Base-by-base conservation (phyloP, 768 basidiomycete genomes). In the Pleurotus djamor region DNA sequence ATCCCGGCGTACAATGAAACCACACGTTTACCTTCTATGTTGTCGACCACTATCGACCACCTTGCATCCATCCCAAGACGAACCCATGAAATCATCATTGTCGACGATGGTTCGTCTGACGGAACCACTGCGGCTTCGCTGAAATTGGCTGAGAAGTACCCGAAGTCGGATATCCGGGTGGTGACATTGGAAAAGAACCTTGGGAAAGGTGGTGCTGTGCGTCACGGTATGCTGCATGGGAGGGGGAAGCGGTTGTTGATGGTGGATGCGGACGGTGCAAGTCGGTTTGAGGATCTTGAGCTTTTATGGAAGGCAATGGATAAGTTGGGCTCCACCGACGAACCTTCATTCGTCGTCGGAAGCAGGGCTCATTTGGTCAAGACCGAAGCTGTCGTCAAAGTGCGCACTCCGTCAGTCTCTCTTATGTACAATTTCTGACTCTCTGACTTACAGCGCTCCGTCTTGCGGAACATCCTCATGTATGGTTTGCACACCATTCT, bases 231-330 rank as follows among this genome's bases (percentile, higher is more conserved):
- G 84, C 70, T 96, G 63, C 86, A 89, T 66, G 82, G 86, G 6
- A 81, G 92, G 3, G 96, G 96, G 5, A 73, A 79, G 63, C 76
- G 92, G 8, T 75, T 97, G 48, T 74, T 98, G 55, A 94, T 97
- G 85, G 96, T 89, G 45, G 96, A 98, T 67, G 96, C 96, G 6
- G 96, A 98, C 65, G 96, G 91, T 4, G 96, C 96, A 36, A 95
- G 93, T 61, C 80, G 86, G 49, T 95, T 98, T 66, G 79, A 84
- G 48, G 96, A 97, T 67, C 70, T 98, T 16, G 90, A 92, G 64
- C 67, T 76, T n/a, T 74, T 98, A 32, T 92, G 94, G 85, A 74
- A 74, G 13, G 82, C 82, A 32, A 88, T 96, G 83, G 89, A 95
- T 67, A 64, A 65, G 48, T 70, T 91, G 48, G 78, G 77, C 0